Base-by-base conservation (phyloP, 2,329 filamentous ascomycete species). In the Mycocentrospora acerina region DNA sequence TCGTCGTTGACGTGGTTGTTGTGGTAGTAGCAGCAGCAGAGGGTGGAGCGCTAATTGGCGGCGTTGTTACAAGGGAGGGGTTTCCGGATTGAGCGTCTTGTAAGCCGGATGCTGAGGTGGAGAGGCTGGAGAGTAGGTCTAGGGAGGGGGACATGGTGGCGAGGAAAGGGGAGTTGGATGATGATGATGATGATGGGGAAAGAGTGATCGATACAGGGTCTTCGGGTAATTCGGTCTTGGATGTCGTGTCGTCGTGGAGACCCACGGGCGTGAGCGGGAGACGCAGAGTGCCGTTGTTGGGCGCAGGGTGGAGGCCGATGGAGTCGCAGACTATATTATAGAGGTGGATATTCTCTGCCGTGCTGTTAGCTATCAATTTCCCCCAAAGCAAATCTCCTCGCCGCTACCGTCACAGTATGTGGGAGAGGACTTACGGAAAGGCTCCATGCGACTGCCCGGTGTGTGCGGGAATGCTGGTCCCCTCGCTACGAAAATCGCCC, bases 251-350 rank as follows among this genome's bases (percentile, higher is more conserved):
- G 59, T 59, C 58, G 46, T 90, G 86, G 2, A 80, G 60, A 4
- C 85, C 85, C 10, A 81, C 60, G 0, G 83, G 74, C 41, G 75
- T 76, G 16, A 91, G 69, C 0, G 87, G 87, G 10, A 91, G 75
- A 9, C 83, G 77, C 5, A 96, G 71, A 0, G 90, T 95, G 33
- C 91, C 91, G 60, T 97, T 97, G 64, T 95, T 96, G 1, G 87
- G 80, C 37, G 77, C 76, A 0, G 90, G 87, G 4, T 67, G 66
- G 40, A 97, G 72, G 10, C 85, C 83, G 17, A 97, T 70, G 0
- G 88, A 90, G 68, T 96, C 90, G 64, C 91, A 96, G 29, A 97
- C 70, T 46, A 97, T 88, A 59, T 95, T 95, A 71, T 97, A 97
- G 7, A 97, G 86, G 58, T 96, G 87, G 42, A 82, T 90, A 51